Conservation (phyloP, 2,329 filamentous ascomycete genomes). For the Ophiostoma tasmaniense region DNA sequence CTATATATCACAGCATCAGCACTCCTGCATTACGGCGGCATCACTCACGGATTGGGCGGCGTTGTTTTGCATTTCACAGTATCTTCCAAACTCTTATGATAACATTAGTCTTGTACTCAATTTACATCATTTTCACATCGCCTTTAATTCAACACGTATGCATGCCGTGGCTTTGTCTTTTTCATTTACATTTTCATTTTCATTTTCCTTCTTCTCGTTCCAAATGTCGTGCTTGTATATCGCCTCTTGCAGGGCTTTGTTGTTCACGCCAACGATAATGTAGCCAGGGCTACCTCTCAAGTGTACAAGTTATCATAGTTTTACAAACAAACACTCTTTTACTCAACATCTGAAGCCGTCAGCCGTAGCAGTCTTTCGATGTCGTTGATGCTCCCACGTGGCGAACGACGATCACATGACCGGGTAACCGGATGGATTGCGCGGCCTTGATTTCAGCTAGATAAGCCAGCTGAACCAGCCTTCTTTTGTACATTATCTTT, state of each 20-base stretch:
- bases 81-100: not conserved
- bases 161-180: not conserved
- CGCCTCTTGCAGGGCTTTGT: no score
- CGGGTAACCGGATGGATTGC: not conserved
- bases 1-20: slow-evolving; percentile 1
- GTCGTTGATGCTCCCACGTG: not conserved
- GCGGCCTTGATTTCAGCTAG: not conserved
- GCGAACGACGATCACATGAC: not conserved
- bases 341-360: not conserved
- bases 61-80: not conserved
- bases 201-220: no score
- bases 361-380: not conserved
- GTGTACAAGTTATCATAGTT: not conserved
- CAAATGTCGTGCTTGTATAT: no score
- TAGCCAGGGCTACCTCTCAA: no score
- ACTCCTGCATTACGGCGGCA: not conserved
- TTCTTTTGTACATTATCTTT: not conserved
- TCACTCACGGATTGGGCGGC: not conserved
- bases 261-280: no score
- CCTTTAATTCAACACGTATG: no score
- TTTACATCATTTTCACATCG: not conserved
- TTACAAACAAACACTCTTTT: not conserved
- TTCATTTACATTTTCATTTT: no score
- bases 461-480: not conserved
- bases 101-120: not conserved